phyloP scores from a whole-genome alignment of 768 basidiomycete genomes.

The Suillus spraguei region DNA sequence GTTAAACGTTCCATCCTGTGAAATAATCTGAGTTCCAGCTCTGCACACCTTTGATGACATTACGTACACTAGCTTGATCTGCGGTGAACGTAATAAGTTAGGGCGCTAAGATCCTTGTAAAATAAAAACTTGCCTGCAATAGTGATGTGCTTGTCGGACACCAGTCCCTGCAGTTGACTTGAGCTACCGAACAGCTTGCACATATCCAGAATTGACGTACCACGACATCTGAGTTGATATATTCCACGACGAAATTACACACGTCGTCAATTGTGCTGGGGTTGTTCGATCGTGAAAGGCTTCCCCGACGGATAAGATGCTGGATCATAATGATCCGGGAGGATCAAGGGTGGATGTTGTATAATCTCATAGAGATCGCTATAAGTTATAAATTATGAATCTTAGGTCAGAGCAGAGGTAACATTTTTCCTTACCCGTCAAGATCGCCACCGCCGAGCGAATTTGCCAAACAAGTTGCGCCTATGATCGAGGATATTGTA shows the following conservation, averaged over 20 bases:
- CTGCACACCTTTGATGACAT: not conserved
- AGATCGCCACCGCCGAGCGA: constrained; percentile 76
- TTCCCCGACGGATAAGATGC: constrained; percentile 49
- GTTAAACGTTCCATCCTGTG: constrained; percentile 65
- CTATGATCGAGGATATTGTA: constrained; percentile 38
- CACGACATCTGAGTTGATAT: constrained; percentile 81
- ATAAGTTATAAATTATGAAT: constrained; percentile 3
- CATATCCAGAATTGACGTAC: constrained; percentile 38
- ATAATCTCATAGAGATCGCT: constrained; percentile 73
- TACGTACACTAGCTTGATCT: constrained; percentile 72
- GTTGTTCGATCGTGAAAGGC: constrained; percentile 41
- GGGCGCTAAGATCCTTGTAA: not conserved
- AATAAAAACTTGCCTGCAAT: constrained; percentile 60
- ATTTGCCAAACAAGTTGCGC: constrained; percentile 64
- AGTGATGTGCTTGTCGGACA: constrained; percentile 66
- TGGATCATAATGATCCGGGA: constrained; percentile 49
- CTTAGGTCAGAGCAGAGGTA: not conserved
- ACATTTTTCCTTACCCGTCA: constrained; percentile 59
- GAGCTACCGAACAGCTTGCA: not conserved
- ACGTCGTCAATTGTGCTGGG: constrained; percentile 69
- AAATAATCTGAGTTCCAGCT: not conserved
- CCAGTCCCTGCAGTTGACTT: constrained; percentile 52
- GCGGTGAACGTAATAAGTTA: constrained; percentile 3
- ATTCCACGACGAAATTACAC: constrained; percentile 81
- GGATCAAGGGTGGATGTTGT: constrained; percentile 52